Base-by-base conservation (phyloP, 2,329 filamentous ascomycete genomes). In the Elsinoe australis region DNA sequence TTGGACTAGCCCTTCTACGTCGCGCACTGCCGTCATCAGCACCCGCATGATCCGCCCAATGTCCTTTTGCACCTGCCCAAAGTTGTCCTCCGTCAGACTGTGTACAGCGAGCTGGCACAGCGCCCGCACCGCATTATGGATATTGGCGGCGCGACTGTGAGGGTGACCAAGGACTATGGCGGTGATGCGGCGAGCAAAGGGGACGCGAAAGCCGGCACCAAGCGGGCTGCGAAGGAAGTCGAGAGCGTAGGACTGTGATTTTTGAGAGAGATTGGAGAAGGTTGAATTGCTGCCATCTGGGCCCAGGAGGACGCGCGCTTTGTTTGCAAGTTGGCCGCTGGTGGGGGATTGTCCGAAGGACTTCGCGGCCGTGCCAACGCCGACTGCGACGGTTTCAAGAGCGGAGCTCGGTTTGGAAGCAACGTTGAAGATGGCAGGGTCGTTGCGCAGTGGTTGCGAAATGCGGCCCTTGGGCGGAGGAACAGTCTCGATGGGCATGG, bases 61-160 rank as follows among this genome's bases (percentile, higher is more conserved):
- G 54, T 92, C 85, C 34, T 80, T 74, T 55, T 94, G 83, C n/a
- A 94, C 90, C 56, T 86, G 85, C 10, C 90, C 90, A 60, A 81
- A 92, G 38, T 76, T 75, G 62, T 96, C 90, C 64, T 96, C 89
- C 3, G 71, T 70, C 47, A 95, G 67, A 64, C 85, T 90, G 53
- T 77, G 76, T 3, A 87, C 75, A 0, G 85, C 77, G 21, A 96
- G 72, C n/a, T 49, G 47, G 22, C 53, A 54, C 1, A 94, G 67
- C 1, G 83, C 76, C 52, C 80, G 76, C 4, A 80, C 72, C 1
- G 87, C 84, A 61, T 90, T 80, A 44, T 84, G 66, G 55, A 87
- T 82, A 12, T 83, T 68, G 22, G 77, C 78, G 1, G 79, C 69
- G 59, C 85, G 80, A 2, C 82, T 83, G 58, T 83, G 80, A 0